Base-by-base conservation (phyloP, 495 filamentous ascomycete species). In the Paragyromitra xinjiangensis region DNA sequence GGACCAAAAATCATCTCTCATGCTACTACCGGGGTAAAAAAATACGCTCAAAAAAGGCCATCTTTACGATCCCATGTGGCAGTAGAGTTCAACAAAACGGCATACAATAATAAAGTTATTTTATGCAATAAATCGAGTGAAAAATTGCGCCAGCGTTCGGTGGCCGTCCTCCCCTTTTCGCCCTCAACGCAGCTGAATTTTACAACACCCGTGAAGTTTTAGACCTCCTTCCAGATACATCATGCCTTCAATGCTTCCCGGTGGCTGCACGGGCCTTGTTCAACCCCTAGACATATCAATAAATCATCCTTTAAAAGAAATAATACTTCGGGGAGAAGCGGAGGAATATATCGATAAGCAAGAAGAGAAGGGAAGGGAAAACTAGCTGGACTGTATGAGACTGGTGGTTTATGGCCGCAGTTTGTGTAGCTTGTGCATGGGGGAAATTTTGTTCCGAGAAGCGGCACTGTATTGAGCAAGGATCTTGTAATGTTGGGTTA, bases 1-100 rank as follows among this genome's bases (percentile, higher is more conserved):
- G 56, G 16, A 1, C 55, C 22, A 2, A 69, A 53, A 50, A 45
- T 64, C 6, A 64, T 78, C 2, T 78, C 70, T 50, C 63, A 29
- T 29, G 64, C 29, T 9, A 3, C 16, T 0, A 66, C 12, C 2
- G 45, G 45, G 56, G n/a, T n/a, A 12, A 26, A 11, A 63, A 16
- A 58, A n/a, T 40, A 22, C 19, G 0, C 6, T 7, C 12, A 26
- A 11, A 6, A 50, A 53, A 37, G 16, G 7, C 0, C 29, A 40
- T 14, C 19, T 44, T 2, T 78, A 78, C n/a, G 24, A 75, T 22
- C 12, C n/a, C 1, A 3, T 2, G 50, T 74, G 14, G 50, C 48
- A 7, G 51, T 64, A 0, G 55, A 69, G 16, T 74, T 55, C 22
- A 78, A 68, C 61, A 39, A 14, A 24, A 45, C 16, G 5, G 39